phyloP scores from a whole-genome alignment of 225 moss, liverwort and hornwort genomes.

The Polytrichum commune region DNA sequence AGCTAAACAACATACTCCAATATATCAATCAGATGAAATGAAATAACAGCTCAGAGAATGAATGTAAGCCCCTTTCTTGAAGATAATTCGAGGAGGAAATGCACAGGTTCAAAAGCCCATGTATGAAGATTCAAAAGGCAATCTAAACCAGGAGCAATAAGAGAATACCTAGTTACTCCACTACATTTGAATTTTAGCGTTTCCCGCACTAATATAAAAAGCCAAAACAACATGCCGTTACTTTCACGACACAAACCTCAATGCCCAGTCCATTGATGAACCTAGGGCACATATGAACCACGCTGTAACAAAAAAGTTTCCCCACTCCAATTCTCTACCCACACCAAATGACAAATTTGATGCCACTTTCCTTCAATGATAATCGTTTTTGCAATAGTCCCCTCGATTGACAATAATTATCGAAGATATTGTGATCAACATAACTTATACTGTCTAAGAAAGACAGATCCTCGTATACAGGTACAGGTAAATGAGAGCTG shows the following conservation, averaged over 20 bases:
- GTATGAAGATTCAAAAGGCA: background rate
- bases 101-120: background rate
- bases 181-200: too few species aligned
- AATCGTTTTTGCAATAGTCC: too few species aligned
- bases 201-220: too few species aligned
- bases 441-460: background rate
- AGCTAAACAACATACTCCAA: background rate
- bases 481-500: too few species aligned
- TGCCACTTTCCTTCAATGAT: too few species aligned
- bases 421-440: background rate
- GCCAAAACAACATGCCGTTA: too few species aligned
- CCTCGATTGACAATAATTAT: background rate
- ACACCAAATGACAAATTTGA: too few species aligned
- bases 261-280: too few species aligned
- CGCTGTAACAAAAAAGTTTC: too few species aligned
- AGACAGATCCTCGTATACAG: background rate
- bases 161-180: background rate
- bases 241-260: too few species aligned
- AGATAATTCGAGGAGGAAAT: background rate
- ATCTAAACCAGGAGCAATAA: background rate
- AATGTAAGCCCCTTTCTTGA: background rate
- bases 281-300: too few species aligned
- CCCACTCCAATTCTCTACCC: too few species aligned
- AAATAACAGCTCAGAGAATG: background rate
- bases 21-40: background rate